Conservation (phyloP, 2,329 filamentous ascomycete genomes). For the Ustulina deusta region DNA sequence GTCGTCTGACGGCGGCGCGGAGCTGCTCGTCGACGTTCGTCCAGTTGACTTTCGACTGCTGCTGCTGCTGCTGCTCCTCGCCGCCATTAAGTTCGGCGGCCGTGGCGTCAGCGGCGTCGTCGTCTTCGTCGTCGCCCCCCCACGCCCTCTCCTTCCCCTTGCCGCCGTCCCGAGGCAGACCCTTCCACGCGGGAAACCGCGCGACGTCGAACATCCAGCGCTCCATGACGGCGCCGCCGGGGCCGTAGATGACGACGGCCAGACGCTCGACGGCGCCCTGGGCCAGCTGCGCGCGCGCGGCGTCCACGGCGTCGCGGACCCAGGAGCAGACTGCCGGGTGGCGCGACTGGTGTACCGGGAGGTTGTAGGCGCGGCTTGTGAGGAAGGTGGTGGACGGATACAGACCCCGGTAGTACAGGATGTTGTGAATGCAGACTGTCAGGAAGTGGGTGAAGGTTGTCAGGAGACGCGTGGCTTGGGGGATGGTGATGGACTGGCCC, state of each 20-base stretch:
- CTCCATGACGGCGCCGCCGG: constrained; percentile 62
- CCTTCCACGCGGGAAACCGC: constrained; percentile 62
- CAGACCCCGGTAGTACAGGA: constrained; percentile 83
- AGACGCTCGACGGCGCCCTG: constrained; percentile 62
- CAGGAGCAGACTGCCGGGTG: constrained; percentile 88
- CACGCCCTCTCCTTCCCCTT: constrained; percentile 39
- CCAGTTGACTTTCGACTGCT: constrained; percentile 57
- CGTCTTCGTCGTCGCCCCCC: constrained; percentile 44
- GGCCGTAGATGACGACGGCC: constrained; percentile 59
- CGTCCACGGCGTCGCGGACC: constrained; percentile 83
- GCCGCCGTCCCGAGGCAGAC: constrained; percentile 47
- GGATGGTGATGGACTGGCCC: constrained; percentile 49
- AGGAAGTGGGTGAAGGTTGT: constrained; percentile 82
- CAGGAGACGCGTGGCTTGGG: constrained; percentile 69
- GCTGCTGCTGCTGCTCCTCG: constrained; percentile 1
- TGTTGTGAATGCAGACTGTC: constrained; percentile 83
- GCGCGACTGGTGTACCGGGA: constrained; percentile 84
- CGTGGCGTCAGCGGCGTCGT: background rate
- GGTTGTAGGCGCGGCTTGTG: constrained; percentile 82
- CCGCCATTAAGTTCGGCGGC: constrained; percentile 10
- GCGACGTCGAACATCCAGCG: constrained; percentile 71
- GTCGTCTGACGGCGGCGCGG: constrained; percentile 72
- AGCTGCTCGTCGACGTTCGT: constrained; percentile 78
- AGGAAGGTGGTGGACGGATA: constrained; percentile 85
- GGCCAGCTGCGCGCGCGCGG: constrained; percentile 77